Evolutionary conservation across 306 rosid species (phyloP), one percentile per base, ranked within the genome.

Genomic region (Dalbergia cultrata): DNA sequence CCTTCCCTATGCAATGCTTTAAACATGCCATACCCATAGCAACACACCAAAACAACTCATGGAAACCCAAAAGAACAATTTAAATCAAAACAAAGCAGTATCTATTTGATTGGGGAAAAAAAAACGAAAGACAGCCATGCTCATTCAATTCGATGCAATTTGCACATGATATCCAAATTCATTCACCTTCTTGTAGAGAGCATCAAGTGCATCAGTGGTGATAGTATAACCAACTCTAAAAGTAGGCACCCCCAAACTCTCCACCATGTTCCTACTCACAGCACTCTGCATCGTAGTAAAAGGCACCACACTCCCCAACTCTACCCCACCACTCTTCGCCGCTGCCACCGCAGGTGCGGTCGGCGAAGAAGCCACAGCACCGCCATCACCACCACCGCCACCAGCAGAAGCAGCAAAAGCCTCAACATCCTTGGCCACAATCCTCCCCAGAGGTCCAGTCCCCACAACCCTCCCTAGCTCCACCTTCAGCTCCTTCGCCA

Each of bases 271-370:
- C 84, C 95, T 85, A 80, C 97, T 90, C 74, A 95, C 98, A 35
- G 99, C 99, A 70, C 83, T 89, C 87, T 96, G 99, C 99, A 96
- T 96, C 73, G 97, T 90, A 0, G 97, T 93, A 58, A 96, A 96
- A n/a, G 98, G 98, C 83, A 93, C 98, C 86, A 89, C 89, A 4
- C 85, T 57, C 39, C 97, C 99, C 92, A 93, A 82, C 78, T 90
- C 97, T 64, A 95, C 78, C 12, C 87, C 90, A 0, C 80, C 65
- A 47, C 73, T 62, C 34, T 43, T 81, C 34, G 64, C 49, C 8
- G 54, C 31, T 26, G 31, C 31, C 31, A 26, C 71, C 21, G 19
- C 81, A 0, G 75, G 12, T 1, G 79, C 53, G 0, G 77, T 78
- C 19, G 75, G 31, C 3, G 19, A 63, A 5, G 53, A 62, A 64